These are phyloP conservation scores for Elsinoe batatas DNA, from an alignment of 2,329 filamentous ascomycete species.

Conservation along the genomic window DNA sequence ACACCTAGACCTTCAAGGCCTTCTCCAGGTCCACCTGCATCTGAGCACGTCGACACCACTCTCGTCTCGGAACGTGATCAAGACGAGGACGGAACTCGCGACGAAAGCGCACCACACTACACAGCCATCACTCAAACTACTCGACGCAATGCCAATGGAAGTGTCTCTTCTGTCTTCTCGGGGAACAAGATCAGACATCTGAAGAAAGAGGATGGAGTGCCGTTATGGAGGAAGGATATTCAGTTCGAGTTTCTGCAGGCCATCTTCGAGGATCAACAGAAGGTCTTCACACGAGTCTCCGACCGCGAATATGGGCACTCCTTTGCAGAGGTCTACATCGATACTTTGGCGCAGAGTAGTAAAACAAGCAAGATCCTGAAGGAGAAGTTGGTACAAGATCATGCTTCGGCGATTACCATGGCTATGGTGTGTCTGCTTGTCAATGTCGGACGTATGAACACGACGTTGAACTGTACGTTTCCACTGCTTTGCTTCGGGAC, in stretches of 20 bases:
- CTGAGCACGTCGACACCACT: background rate
- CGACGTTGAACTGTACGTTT: conserved; percentile 81
- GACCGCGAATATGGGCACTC: conserved; percentile 62
- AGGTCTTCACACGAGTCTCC: conserved; percentile 86
- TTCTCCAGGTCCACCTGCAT: background rate
- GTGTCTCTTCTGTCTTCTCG: conserved; percentile 56
- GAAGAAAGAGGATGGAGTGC: conserved; percentile 82
- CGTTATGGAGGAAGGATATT: conserved; percentile 78
- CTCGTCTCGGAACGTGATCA: conserved; percentile 5
- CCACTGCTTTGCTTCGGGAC: background rate
- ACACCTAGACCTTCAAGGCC: conserved; percentile 5
- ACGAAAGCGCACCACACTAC: conserved; percentile 29
- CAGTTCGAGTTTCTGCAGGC: conserved; percentile 76
- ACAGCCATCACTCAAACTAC: conserved; percentile 43
- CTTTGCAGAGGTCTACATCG: conserved; percentile 95
- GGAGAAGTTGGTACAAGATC: conserved; percentile 88
- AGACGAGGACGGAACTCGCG: conserved; percentile 10
- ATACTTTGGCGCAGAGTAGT: conserved; percentile 96
- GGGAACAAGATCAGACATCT: conserved; percentile 73
- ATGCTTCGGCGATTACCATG: conserved; percentile 90
- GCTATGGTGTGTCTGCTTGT: conserved; percentile 97
- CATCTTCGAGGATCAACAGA: conserved; percentile 65
- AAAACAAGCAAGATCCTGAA: conserved; percentile 98
- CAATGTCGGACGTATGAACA: conserved; percentile 98
- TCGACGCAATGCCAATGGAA: conserved; percentile 54